A percentile compares a stretch with the other conserved stretches of the same genome.
These are phyloP conservation scores for Chaetomium sp. DNA, from an alignment of 2,329 filamentous ascomycete genomes.

Conservation along the genomic window DNA sequence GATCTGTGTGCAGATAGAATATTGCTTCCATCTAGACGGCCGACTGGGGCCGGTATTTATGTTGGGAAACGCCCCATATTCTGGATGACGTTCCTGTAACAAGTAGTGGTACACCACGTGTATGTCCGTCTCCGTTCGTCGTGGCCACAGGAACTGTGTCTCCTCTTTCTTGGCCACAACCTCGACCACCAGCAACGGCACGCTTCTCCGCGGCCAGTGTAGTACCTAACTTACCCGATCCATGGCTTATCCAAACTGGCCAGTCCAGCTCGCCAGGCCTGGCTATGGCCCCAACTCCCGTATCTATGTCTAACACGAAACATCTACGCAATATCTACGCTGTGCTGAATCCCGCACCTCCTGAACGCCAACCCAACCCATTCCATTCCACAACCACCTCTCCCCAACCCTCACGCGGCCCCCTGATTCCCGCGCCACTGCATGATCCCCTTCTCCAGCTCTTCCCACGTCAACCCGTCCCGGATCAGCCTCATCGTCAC, in stretches of 20 bases:
- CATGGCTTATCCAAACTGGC: neutral
- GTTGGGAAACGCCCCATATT: neutral
- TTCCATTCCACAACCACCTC: neutral
- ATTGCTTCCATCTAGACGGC: neutral
- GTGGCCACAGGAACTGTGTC: neutral
- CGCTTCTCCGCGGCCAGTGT: neutral
- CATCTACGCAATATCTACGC: neutral
- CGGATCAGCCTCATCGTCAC: conserved; percentile 82
- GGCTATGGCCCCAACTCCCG: no score
- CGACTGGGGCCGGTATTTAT: neutral
- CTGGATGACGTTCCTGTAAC: no score
- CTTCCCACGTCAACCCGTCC: conserved; percentile 74
- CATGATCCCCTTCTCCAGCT: conserved; percentile 76
- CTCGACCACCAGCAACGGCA: neutral
- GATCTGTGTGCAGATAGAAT: neutral
- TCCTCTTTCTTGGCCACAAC: neutral
- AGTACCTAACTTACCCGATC: no score
- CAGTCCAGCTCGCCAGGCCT: neutral
- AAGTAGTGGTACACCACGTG: no score
- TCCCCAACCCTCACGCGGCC: conserved; percentile 13
- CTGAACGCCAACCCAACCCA: neutral
- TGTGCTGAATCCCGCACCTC: neutral
- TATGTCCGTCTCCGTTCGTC: neutral
- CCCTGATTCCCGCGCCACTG: conserved; percentile 78
- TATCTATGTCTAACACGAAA: neutral